These are phyloP conservation scores for Aspergillus campestris DNA, from an alignment of 495 filamentous ascomycete genomes.

Conservation along the genomic window DNA sequence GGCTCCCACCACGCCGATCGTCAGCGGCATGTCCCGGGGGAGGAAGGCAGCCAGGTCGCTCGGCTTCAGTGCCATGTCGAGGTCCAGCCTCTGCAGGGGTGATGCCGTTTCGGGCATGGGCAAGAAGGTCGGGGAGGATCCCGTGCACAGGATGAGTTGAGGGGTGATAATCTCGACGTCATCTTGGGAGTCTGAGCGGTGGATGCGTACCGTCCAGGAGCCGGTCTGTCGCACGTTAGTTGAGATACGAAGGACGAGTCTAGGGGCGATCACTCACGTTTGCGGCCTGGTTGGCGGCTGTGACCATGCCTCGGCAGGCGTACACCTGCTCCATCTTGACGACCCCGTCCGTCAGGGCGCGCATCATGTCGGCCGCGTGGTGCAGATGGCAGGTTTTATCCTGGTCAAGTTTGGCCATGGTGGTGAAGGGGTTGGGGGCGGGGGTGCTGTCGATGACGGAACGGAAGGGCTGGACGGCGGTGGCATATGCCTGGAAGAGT, in stretches of 20 bases:
- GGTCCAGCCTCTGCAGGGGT: conserved; percentile 33
- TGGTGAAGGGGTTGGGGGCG: conserved; percentile 42
- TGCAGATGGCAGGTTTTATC: conserved; percentile 45
- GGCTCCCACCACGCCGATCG: conserved; percentile 49
- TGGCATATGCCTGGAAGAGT: conserved; percentile 43
- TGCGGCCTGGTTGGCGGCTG: conserved; percentile 27
- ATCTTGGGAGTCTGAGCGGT: conserved; percentile 15
- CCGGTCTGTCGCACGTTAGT: conserved; percentile 13
- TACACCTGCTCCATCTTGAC: conserved; percentile 37
- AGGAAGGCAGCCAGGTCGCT: conserved; percentile 37
- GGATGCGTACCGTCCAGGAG: conserved; percentile 38
- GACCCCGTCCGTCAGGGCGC: conserved; percentile 42
- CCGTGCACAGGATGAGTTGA: conserved; percentile 51
- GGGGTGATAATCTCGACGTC: conserved; percentile 29
- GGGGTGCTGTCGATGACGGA: conserved; percentile 36
- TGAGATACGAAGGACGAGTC: not conserved
- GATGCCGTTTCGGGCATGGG: conserved; percentile 29
- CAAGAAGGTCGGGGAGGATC: conserved; percentile 40
- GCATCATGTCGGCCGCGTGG: conserved; percentile 46
- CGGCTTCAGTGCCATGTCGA: conserved; percentile 49
- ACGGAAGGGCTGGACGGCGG: conserved; percentile 39
- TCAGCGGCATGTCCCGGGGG: conserved; percentile 23
- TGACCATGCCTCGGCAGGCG: conserved; percentile 33
- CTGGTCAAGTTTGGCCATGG: conserved; percentile 44
- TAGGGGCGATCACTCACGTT: conserved; percentile 16